A percentile compares a stretch with the other conserved stretches of the same genome.
These are phyloP conservation scores for Acer saccharum DNA, from an alignment of 345 rosid species.

Conservation along the genomic window DNA sequence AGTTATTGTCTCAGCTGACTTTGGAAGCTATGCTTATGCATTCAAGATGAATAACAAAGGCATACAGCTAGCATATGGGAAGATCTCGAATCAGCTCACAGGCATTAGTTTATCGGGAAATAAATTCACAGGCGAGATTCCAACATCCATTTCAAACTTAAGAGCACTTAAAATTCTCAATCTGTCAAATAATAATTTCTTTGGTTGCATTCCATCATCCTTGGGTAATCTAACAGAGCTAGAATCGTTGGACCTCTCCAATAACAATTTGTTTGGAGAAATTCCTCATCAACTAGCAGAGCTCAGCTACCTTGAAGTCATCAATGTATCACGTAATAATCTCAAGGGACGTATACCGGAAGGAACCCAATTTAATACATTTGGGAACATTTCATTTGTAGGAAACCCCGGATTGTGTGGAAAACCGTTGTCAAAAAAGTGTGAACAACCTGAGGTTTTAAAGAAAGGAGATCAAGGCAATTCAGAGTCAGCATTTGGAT, in stretches of 20 bases:
- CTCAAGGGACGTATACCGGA: background rate
- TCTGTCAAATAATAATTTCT: too few species aligned
- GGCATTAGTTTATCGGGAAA: too few species aligned
- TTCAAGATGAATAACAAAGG: too few species aligned
- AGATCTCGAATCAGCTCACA: too few species aligned
- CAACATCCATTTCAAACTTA: background rate
- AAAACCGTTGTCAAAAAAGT: background rate
- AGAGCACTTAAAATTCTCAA: too few species aligned
- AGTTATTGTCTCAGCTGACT: too few species aligned
- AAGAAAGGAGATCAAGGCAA: background rate
- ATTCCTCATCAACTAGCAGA: constrained; percentile 10
- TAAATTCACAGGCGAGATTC: background rate
- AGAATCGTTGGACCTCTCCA: constrained; percentile 14
- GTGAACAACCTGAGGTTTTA: background rate
- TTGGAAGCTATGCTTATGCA: too few species aligned
- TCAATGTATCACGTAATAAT: background rate
- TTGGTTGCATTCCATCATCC: background rate
- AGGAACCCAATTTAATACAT: background rate
- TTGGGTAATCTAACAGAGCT: background rate
- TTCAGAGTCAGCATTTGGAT: background rate
- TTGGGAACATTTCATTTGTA: background rate
- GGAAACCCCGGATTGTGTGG: background rate
- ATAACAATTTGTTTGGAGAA: background rate
- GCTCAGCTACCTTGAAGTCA: background rate
- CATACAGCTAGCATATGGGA: too few species aligned